Conservation (phyloP, 176 grass and related monocot genomes). For the Raddia distichophylla region DNA sequence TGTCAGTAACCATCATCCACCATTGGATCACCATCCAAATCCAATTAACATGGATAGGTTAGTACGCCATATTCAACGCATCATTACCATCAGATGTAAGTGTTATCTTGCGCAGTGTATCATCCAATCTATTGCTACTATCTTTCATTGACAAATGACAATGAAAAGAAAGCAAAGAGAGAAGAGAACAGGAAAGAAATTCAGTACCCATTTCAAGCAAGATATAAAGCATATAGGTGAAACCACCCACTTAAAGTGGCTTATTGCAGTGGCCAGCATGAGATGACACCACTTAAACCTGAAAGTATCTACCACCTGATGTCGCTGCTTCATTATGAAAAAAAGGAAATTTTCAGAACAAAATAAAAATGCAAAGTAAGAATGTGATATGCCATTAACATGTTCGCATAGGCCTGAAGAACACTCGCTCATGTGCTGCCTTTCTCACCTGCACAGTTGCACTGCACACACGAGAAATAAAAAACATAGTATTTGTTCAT, state of each 20-base stretch:
- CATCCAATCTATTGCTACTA: not conserved
- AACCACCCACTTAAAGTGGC: not conserved
- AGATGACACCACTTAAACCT: constrained; percentile 26
- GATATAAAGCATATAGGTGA: not conserved
- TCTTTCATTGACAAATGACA: not conserved
- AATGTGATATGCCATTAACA: not conserved
- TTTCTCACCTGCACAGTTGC: too few species aligned
- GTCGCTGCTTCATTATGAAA: not conserved
- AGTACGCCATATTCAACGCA: not conserved
- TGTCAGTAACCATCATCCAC: not conserved
- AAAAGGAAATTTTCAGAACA: not conserved
- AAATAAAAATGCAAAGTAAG: not conserved
- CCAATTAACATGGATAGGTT: not conserved
- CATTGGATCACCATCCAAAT: not conserved
- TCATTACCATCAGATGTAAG: not conserved
- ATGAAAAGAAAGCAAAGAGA: not conserved
- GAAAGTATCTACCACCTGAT: constrained; percentile 14
- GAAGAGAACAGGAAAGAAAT: not conserved
- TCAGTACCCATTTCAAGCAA: not conserved
- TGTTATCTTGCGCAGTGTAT: not conserved
- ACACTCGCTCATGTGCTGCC: too few species aligned
- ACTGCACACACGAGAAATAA: too few species aligned
- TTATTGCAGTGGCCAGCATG: constrained; percentile 9
- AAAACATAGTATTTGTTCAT: too few species aligned
- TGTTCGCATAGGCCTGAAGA: too few species aligned